A percentile compares a stretch with the other conserved stretches of the same genome.
Conservation (phyloP, 495 filamentous ascomycete genomes). For the Barbatosphaeria neglecta region DNA sequence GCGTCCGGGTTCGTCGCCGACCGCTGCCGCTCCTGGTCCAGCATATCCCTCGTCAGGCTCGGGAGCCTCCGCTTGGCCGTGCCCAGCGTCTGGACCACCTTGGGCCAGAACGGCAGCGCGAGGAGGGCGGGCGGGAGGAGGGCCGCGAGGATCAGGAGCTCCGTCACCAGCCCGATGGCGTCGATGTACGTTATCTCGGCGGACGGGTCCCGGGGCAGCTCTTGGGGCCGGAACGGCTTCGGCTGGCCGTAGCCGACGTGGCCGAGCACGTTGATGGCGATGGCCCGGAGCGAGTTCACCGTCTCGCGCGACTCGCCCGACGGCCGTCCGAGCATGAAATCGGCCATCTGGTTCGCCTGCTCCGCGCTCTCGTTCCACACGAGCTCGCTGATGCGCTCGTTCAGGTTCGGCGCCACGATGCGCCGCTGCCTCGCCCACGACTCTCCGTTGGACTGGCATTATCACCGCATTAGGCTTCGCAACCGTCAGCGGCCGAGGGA, state of each 20-base stretch:
- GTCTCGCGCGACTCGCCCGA: constrained; percentile 8
- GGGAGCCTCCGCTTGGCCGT: constrained; percentile 10
- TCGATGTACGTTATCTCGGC: constrained; percentile 21
- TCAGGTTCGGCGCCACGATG: constrained; percentile 25
- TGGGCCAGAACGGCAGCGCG: constrained; percentile 18
- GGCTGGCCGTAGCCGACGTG: constrained; percentile 23
- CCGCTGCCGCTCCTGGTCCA: constrained; percentile 18
- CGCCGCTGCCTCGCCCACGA: constrained; percentile 28
- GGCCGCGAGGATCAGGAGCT: constrained; percentile 18
- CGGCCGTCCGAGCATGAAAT: constrained; percentile 11
- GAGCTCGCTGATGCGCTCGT: constrained; percentile 23
- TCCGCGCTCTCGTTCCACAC: constrained; percentile 25
- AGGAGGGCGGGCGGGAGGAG: constrained; percentile 17
- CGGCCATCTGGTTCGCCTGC: constrained; percentile 21
- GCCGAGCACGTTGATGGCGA: constrained; percentile 33
- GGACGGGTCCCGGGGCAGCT: constrained; percentile 4
- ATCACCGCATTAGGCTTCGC: neutral
- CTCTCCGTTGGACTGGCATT: constrained; percentile 12
- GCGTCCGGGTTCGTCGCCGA: neutral
- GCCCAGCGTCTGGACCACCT: constrained; percentile 15
- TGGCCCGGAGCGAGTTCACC: constrained; percentile 12
- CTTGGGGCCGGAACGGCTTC: constrained; percentile 16
- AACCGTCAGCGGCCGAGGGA: neutral
- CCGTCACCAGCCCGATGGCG: constrained; percentile 17
- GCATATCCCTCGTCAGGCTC: constrained; percentile 12